Evolutionary conservation across 2,329 filamentous ascomycete species (phyloP), one percentile per base, ranked within the genome.

Genomic region (Parastagonospora nodorum): DNA sequence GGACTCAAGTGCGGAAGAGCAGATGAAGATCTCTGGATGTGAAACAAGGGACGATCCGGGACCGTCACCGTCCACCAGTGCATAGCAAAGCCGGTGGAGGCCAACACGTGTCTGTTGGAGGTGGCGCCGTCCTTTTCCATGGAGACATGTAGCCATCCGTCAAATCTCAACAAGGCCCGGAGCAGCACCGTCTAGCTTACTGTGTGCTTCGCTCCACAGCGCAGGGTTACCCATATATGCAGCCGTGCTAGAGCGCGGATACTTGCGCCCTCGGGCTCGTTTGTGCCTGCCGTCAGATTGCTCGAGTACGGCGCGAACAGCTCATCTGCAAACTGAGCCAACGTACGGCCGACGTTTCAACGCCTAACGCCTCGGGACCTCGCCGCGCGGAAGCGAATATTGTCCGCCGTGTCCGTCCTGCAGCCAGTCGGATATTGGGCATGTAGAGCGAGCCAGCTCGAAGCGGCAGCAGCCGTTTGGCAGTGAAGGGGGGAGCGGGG

Each of bases 271-370:
- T 7, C 33, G 30, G 9, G 3, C 30, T 32, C 30, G 30, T 32
- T n/a, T n/a, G 10, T 11, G 19, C 19, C 19, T 24, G 19, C 19
- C 5, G 19, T 24, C 19, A 24, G 19, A 24, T 24, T 24, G 19
- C 19, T 24, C 19, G 19, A 24, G 19, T 24, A 24, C 19, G 19
- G 19, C 19, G 19, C 19, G 5, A 5, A 3, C 19, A 24, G 19
- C 19, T 24, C 19, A 24, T 24, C 19, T 24, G 19, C 19, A 24
- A 24, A 24, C 19, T 48, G 48, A 52, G 51, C 55, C 57, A 57
- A 64, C 53, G 61, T 39, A n/a, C n/a, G n/a, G n/a, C n/a, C n/a
- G n/a, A n/a, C n/a, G 67, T 70, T 71, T 68, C 68, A 69, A 49
- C 47, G 47, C 49, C 51, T 51, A 69, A 49, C 47, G 47, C 49